Conservation (phyloP, 2,329 filamentous ascomycete species). For the Stromatinia cepivora region DNA sequence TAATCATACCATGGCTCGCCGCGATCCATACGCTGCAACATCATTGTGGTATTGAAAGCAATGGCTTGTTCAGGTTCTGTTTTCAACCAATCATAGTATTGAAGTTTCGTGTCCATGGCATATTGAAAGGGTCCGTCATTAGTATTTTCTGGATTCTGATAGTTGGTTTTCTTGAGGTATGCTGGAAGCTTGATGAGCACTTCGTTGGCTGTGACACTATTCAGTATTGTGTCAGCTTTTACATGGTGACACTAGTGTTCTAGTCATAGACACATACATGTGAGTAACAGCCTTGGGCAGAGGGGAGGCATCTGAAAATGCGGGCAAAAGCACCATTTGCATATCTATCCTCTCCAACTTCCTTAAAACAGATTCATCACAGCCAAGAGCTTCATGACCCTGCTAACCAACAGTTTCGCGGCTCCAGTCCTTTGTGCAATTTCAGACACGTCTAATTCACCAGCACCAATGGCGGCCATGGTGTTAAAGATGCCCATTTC, state of each 20-base stretch:
- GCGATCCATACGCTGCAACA: constrained; percentile 14
- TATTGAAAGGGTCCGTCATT: constrained; percentile 20
- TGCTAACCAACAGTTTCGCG: constrained; percentile 8
- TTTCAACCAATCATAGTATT: constrained; percentile 23
- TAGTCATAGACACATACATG: not conserved
- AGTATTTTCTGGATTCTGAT: constrained; percentile 20
- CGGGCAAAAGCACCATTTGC: not conserved
- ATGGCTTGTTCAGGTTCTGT: constrained; percentile 7
- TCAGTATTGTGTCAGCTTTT: not conserved
- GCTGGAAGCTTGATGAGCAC: constrained; percentile 17
- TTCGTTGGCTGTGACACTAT: constrained; percentile 2
- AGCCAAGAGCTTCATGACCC: constrained; percentile 16
- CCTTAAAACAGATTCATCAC: constrained; percentile 11
- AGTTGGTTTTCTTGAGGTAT: constrained; percentile 21
- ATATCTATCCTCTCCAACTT: constrained; percentile 15
- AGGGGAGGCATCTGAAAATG: constrained; percentile 10
- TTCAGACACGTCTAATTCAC: not conserved
- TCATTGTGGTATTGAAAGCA: constrained; percentile 22
- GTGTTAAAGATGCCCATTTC: constrained; percentile 21
- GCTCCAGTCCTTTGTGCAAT: constrained; percentile 14
- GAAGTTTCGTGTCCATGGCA: constrained; percentile 12
- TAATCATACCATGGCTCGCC: constrained; percentile 21
- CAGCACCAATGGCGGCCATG: not conserved
- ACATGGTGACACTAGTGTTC: not conserved
- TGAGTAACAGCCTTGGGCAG: constrained; percentile 11